Conservation (phyloP, 805 yeast genomes). For the Ogataea methanolica region DNA sequence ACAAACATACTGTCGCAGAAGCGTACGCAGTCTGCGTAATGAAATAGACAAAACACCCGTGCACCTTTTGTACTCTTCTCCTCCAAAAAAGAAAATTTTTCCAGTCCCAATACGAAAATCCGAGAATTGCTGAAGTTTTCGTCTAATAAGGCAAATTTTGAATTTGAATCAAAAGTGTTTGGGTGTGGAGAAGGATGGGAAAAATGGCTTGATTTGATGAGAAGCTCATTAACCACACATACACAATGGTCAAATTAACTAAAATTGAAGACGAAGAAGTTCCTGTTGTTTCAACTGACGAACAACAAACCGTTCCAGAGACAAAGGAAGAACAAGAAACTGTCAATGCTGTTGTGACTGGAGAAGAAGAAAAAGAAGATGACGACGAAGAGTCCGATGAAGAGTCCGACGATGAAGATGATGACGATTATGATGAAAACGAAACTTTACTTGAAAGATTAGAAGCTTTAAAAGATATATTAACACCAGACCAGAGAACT, state of each 20-base stretch:
- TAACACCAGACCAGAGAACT: conserved; percentile 82
- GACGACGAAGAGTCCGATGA: conserved; percentile 32
- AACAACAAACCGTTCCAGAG: conserved; percentile 1
- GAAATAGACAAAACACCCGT: background rate
- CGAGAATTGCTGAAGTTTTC: no score
- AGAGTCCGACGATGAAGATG: conserved; percentile 51
- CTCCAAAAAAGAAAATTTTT: conserved; percentile 1
- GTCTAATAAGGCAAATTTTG: no score
- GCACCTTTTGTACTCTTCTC: background rate
- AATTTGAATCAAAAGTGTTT: no score
- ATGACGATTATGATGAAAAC: conserved; percentile 74
- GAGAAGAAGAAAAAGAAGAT: conserved; percentile 30
- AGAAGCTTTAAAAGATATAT: conserved; percentile 84
- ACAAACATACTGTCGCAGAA: background rate
- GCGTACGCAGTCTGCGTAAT: background rate
- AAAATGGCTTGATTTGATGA: no score
- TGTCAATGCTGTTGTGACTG: conserved; percentile 4
- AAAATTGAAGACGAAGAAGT: conserved; percentile 55
- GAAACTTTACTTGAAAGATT: conserved; percentile 87
- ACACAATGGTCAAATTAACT: conserved; percentile 68
- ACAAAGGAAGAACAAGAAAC: conserved; percentile 10
- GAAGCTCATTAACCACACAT: background rate
- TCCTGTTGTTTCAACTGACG: background rate
- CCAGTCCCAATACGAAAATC: background rate
- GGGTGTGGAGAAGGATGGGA: background rate